Evolutionary conservation across 2,329 filamentous ascomycete genomes (phyloP).

Genomic region (Apiospora rasikravindrae): DNA sequence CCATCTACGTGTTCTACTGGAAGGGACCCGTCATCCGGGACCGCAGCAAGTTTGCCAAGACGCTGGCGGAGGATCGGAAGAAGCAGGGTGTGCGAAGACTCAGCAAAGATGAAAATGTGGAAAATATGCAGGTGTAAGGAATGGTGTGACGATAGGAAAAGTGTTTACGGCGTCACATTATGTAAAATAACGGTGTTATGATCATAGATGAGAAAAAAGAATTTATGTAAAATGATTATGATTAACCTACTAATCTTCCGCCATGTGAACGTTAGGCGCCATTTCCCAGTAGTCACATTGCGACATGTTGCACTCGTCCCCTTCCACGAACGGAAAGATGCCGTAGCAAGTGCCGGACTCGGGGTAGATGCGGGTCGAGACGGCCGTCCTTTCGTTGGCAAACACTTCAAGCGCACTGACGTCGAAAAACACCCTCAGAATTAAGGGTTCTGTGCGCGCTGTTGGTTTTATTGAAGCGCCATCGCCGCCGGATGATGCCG

Average conservation of each 20-base stretch:
- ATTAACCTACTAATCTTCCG: background rate
- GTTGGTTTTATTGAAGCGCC: background rate
- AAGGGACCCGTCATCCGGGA: constrained; percentile 56
- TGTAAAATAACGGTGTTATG: background rate
- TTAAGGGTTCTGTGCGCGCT: background rate
- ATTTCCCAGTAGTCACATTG: background rate
- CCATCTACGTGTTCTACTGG: constrained; percentile 61
- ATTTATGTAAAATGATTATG: background rate
- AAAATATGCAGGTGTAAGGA: background rate
- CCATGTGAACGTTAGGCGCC: background rate
- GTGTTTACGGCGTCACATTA: background rate
- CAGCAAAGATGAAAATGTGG: background rate
- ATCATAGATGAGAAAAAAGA: background rate
- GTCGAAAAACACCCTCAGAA: background rate
- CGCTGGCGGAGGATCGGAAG: constrained; percentile 4
- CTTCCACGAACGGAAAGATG: background rate
- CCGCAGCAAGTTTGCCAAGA: constrained; percentile 52
- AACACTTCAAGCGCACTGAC: background rate
- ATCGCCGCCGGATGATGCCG: background rate
- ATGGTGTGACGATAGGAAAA: background rate
- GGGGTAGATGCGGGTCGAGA: background rate
- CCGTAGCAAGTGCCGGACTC: background rate
- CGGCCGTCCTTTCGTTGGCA: background rate
- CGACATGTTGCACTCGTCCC: background rate
- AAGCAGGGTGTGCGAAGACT: background rate